Base-by-base conservation (phyloP, 208 protist species). In the Herpetomonas tarakana region DNA sequence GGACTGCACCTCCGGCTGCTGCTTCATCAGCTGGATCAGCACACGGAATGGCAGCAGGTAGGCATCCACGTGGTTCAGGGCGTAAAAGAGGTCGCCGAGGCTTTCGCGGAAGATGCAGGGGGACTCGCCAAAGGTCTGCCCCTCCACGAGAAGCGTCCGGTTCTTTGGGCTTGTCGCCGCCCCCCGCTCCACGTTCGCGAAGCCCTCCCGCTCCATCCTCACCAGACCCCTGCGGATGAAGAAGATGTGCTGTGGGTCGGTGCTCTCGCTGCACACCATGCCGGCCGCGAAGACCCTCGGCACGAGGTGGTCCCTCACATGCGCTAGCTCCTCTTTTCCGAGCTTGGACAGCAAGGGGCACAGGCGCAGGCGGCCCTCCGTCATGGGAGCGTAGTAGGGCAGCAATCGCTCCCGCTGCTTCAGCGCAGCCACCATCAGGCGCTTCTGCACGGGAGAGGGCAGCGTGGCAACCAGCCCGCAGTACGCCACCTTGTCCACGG, bases 1-100 rank as follows among this genome's bases (percentile, higher is more conserved):
- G 19, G 49, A 68, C 41, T 86, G 86, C 54, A 76, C 75, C 56
- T 86, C 78, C 0, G 71, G 77, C 52, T 78, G 58, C 62, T 80
- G 75, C 60, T 93, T 86, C 86, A 93, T 93, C 49, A 93, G 72
- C 62, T 83, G 80, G 26, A 88, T 81, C 24, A 93, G 64, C 21
- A 81, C 78, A 31, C 71, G 78, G 52, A 90, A 93, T 18, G 83
- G 83, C 3, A 93, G 76, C 19, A 87, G 35, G 56, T 91, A 93
- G 52, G 80, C 68, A 62, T 93, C 86, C 18, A 88, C 78, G 74
- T 93, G 78, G 14, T 64, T 86, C 44, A 93, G 30, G 9, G 86
- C 77, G 49, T 72, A 79, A 67, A 77, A 84, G 14, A 52, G 63
- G 53, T 84, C 83, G 12, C 70, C 71, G 9, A 82, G 38, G 35